A percentile compares a stretch with the other conserved stretches of the same genome.
These are phyloP conservation scores for Lactifluus subvellereus DNA, from an alignment of 768 basidiomycete species.

Conservation along the genomic window DNA sequence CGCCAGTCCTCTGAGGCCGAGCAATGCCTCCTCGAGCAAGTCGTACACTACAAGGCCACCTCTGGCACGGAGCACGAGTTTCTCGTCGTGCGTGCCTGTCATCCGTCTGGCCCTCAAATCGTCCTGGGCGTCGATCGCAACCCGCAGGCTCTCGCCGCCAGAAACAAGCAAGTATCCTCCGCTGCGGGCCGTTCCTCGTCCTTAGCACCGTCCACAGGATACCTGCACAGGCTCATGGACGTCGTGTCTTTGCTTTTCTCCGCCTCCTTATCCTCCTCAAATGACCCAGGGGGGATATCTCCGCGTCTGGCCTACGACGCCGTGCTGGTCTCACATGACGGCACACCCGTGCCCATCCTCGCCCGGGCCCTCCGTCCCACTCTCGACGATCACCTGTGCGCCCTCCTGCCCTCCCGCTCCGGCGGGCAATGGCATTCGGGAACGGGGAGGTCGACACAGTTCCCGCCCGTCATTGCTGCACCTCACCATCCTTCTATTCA, in stretches of 20 bases:
- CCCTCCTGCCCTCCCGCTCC: background rate
- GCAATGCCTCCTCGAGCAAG: constrained; percentile 9
- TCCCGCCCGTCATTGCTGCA: constrained; percentile 16
- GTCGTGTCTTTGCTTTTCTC: background rate
- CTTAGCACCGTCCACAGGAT: constrained; percentile 3
- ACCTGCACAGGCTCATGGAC: constrained; percentile 5
- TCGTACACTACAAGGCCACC: constrained; percentile 21
- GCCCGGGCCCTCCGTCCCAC: constrained; percentile 9
- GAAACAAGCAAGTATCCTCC: background rate
- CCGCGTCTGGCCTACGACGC: constrained; percentile 11
- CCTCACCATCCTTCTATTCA: constrained; percentile 17
- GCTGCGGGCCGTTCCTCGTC: background rate
- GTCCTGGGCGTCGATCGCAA: constrained; percentile 23
- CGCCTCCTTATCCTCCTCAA: background rate
- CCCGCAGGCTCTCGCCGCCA: background rate
- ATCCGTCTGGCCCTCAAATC: constrained; percentile 10
- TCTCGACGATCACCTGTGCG: constrained; percentile 17
- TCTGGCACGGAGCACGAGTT: constrained; percentile 24
- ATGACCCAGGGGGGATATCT: too few species aligned
- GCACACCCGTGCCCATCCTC: constrained; percentile 15
- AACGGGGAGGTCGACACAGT: background rate
- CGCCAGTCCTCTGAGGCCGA: background rate
- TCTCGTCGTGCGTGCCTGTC: constrained; percentile 14
- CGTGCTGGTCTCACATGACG: constrained; percentile 20
- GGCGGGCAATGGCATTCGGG: too few species aligned